phyloP scores from a whole-genome alignment of 352 stramenopile species.

The Globisporangium paddicum region DNA sequence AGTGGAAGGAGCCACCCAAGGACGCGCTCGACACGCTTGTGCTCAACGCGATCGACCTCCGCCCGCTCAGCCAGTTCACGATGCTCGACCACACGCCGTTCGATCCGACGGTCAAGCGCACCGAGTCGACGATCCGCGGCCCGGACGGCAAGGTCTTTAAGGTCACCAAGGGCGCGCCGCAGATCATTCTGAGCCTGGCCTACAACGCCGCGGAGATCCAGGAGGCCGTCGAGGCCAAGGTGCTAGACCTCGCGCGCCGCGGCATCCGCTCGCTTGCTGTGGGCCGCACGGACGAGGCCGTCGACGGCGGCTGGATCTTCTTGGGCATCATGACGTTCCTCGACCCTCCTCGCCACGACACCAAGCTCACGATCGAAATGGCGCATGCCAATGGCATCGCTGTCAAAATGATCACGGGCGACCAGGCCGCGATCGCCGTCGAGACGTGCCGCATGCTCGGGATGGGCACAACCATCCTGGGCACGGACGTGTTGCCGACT shows the following conservation, averaged over 20 bases:
- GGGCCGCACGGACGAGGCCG: constrained; percentile 63
- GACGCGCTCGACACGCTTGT: constrained; percentile 94
- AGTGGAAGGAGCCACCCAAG: constrained; percentile 91
- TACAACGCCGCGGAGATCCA: constrained; percentile 74
- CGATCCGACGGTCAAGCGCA: constrained; percentile 87
- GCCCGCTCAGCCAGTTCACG: constrained; percentile 80
- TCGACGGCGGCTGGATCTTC: constrained; percentile 89
- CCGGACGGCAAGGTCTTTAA: constrained; percentile 86
- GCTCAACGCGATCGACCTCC: constrained; percentile 81
- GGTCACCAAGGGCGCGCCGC: constrained; percentile 93
- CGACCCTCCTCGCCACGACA: constrained; percentile 94
- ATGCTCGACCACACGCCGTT: constrained; percentile 83
- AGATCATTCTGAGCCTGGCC: constrained; percentile 88
- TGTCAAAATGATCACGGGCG: constrained; percentile 98
- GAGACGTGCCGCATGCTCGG: constrained; percentile 91
- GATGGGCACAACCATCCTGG: constrained; percentile 87
- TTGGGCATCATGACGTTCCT: constrained; percentile 94
- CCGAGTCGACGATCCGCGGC: constrained; percentile 87
- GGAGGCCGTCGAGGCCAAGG: constrained; percentile 81
- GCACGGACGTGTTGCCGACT: constrained; percentile 66
- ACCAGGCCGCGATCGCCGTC: constrained; percentile 92
- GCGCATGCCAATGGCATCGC: constrained; percentile 89
- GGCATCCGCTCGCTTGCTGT: constrained; percentile 89
- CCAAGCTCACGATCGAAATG: constrained; percentile 90
- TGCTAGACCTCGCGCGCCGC: constrained; percentile 85